phyloP scores from a whole-genome alignment of 305 asterid species.

The Galium porrigens region DNA sequence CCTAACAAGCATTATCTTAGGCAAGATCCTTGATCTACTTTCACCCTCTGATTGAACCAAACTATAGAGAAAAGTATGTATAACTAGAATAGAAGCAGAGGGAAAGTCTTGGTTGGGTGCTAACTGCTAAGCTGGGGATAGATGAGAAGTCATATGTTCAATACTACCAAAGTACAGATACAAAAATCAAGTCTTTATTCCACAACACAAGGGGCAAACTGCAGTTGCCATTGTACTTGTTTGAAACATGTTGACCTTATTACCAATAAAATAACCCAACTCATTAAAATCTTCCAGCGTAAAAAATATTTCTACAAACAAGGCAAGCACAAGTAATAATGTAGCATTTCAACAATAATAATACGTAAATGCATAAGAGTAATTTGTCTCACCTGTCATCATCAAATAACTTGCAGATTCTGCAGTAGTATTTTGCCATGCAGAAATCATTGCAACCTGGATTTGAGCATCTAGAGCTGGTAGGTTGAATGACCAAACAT shows the following conservation, averaged over 20 bases:
- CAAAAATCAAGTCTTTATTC: background rate
- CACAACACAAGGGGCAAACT: background rate
- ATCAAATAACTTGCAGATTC: slow-evolving; percentile 67
- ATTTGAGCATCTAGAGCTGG: slow-evolving; percentile 41
- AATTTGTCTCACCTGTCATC: slow-evolving; percentile 53
- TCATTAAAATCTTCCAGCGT: background rate
- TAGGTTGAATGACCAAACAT: slow-evolving; percentile 57
- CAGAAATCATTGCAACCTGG: slow-evolving; percentile 47
- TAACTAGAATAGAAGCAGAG: background rate
- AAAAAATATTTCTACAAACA: background rate
- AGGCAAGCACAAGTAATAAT: slow-evolving; percentile 2
- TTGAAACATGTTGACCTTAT: background rate
- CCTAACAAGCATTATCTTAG: background rate
- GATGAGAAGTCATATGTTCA: background rate
- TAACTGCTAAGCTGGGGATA: background rate
- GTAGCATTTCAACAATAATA: background rate
- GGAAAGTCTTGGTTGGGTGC: background rate
- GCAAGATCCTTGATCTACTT: background rate
- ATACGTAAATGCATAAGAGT: slow-evolving; percentile 8
- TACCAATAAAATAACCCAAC: background rate
- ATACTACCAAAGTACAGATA: background rate
- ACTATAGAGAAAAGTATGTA: background rate
- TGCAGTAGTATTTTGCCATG: slow-evolving; percentile 75
- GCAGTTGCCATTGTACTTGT: background rate
- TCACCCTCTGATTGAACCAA: background rate